Evolutionary conservation across 371 early-diverging fungal genomes (phyloP).

Genomic region (Conidiobolus incongruus): DNA sequence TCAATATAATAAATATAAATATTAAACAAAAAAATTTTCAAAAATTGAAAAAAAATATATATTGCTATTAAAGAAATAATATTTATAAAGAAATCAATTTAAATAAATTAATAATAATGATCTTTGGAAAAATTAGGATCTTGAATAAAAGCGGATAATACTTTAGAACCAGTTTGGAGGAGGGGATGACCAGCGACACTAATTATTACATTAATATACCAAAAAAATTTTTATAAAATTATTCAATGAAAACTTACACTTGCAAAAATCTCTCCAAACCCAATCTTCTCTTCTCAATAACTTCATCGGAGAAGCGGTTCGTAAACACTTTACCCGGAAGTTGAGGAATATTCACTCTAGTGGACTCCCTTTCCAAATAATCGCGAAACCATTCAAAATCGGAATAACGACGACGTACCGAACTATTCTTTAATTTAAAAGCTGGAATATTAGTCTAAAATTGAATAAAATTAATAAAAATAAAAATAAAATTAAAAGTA

Average conservation of each 20-base stretch:
- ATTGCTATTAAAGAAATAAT: not conserved
- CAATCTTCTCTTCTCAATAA: constrained; percentile 75
- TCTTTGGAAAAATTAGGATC: constrained; percentile 68
- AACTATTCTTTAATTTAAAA: constrained; percentile 67
- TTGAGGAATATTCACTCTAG: constrained; percentile 82
- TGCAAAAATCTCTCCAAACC: constrained; percentile 88
- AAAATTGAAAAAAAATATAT: not conserved
- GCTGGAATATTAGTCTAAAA: constrained; percentile 87
- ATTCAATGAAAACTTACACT: constrained; percentile 37
- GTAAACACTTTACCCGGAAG: constrained; percentile 94
- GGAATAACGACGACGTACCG: constrained; percentile 82
- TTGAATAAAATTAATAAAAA: constrained; percentile 1
- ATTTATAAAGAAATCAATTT: not conserved
- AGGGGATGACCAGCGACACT: constrained; percentile 91
- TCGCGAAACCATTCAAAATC: constrained; percentile 97
- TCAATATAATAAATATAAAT: not conserved
- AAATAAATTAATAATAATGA: constrained; percentile 39
- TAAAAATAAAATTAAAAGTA: not conserved
- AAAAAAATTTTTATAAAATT: not conserved
- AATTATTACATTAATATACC: constrained; percentile 4
- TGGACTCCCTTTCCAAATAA: constrained; percentile 72
- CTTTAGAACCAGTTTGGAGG: constrained; percentile 90
- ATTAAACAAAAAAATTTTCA: not conserved
- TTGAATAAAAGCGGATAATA: constrained; percentile 84
- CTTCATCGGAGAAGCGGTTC: constrained; percentile 82